Conservation (phyloP, 2,329 filamentous ascomycete genomes). For the Capronia coronata region DNA sequence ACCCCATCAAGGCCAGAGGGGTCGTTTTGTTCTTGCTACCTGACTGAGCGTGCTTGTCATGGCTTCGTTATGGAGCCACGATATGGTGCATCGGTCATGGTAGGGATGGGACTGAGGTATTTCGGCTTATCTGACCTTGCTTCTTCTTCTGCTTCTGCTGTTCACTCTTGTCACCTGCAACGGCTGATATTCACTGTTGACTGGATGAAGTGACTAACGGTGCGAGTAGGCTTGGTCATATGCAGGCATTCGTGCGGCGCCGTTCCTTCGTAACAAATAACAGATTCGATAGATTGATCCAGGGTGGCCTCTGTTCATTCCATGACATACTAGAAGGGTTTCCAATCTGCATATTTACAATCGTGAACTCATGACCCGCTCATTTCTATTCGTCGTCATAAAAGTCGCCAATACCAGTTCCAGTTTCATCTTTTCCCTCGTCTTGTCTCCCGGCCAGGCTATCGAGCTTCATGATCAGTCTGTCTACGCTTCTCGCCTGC, state of each 20-base stretch:
- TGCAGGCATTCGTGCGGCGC: too few species aligned
- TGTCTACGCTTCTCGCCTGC: slow-evolving; percentile 72
- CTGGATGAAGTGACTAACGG: neutral
- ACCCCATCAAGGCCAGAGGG: neutral
- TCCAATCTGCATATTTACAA: too few species aligned
- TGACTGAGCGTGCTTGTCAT: slow-evolving; percentile 6
- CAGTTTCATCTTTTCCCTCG: slow-evolving; percentile 8
- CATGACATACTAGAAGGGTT: too few species aligned
- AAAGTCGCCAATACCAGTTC: slow-evolving; percentile 9
- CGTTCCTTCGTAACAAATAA: too few species aligned
- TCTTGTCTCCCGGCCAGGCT: slow-evolving; percentile 33
- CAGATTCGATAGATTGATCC: too few species aligned
- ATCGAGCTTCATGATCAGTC: slow-evolving; percentile 86
- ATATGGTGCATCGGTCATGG: slow-evolving; percentile 5
- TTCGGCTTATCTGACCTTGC: slow-evolving; percentile 27
- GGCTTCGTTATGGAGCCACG: slow-evolving; percentile 23
- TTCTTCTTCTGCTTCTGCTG: neutral
- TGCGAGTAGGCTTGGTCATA: too few species aligned
- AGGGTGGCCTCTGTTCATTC: too few species aligned
- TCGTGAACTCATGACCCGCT: too few species aligned
- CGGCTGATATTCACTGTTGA: neutral
- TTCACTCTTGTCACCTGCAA: neutral
- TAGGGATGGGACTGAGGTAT: slow-evolving; percentile 27
- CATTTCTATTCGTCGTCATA: slow-evolving; percentile 20
- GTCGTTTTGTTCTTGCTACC: slow-evolving; percentile 10